A percentile compares a stretch with the other conserved stretches of the same genome.
Conservation (phyloP, 306 rosid species). For the Prunus persica region DNA sequence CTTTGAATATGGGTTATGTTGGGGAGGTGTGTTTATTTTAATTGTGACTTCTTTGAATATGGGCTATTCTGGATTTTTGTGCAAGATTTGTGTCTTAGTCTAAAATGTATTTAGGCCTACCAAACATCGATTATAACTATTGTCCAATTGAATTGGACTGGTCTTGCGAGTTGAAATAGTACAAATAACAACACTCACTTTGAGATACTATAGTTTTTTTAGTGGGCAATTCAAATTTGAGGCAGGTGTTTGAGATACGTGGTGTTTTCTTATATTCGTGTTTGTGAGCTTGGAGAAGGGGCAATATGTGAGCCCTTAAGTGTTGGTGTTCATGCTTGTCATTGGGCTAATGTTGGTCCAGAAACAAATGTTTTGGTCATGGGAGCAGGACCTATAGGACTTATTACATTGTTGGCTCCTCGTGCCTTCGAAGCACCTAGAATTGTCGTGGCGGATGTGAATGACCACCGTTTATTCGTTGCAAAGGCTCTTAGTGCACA, state of each 20-base stretch:
- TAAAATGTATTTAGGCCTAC: no score
- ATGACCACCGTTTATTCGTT: slow-evolving; percentile 34
- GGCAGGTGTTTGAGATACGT: background rate
- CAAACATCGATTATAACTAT: no score
- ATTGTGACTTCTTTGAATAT: no score
- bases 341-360: slow-evolving; percentile 37
- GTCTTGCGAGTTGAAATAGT: no score
- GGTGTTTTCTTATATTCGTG: background rate
- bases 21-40: no score
- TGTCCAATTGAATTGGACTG: no score
- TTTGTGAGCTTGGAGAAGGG: slow-evolving; percentile 46
- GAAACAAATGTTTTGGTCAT: slow-evolving; percentile 35
- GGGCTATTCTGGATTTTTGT: no score
- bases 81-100: no score
- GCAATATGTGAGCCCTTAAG: slow-evolving; percentile 47
- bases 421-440: slow-evolving; percentile 47
- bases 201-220: no score
- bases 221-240: background rate
- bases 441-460: slow-evolving; percentile 38
- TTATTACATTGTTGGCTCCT: slow-evolving; percentile 32
- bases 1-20: no score
- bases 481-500: slow-evolving; percentile 43
- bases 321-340: slow-evolving; percentile 45
- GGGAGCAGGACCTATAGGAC: slow-evolving; percentile 53
- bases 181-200: no score